These are phyloP conservation scores for Berkeleyomyces rouxiae DNA, from an alignment of 2,329 filamentous ascomycete species.

Conservation along the genomic window DNA sequence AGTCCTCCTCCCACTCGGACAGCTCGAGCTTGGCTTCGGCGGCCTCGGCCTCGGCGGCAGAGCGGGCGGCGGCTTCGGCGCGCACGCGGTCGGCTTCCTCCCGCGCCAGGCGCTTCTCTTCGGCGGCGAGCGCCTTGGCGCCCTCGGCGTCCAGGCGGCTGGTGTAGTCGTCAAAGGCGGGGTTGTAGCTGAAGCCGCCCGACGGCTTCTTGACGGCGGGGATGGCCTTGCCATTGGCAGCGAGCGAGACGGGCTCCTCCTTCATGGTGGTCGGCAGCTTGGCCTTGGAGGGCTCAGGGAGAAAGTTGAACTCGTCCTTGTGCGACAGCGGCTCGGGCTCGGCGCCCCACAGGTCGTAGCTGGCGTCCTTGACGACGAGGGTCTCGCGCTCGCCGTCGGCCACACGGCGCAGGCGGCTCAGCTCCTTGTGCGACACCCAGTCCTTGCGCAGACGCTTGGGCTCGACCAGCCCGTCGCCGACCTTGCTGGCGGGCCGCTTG, in stretches of 20 bases:
- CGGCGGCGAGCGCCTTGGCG: conserved; percentile 60
- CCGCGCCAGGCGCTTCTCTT: conserved; percentile 54
- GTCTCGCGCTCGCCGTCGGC: conserved; percentile 54
- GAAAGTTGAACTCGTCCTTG: conserved; percentile 41
- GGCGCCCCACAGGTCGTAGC: conserved; percentile 64
- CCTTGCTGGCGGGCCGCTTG: conserved; percentile 57
- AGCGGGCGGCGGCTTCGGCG: conserved; percentile 50
- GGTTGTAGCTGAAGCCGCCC: conserved; percentile 85
- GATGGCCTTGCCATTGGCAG: conserved; percentile 64
- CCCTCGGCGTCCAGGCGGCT: conserved; percentile 57
- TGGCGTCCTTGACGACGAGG: conserved; percentile 40
- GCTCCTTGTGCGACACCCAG: conserved; percentile 73
- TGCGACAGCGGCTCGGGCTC: conserved; percentile 21
- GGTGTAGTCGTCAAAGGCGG: conserved; percentile 72
- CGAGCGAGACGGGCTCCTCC: conserved; percentile 61
- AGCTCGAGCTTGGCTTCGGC: conserved; percentile 49
- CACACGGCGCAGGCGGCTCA: conserved; percentile 58
- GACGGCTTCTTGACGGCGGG: conserved; percentile 65
- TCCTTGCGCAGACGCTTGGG: conserved; percentile 61
- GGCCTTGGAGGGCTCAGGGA: conserved; percentile 47
- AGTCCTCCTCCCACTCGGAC: conserved; percentile 69
- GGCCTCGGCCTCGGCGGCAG: conserved; percentile 58
- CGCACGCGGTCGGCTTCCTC: conserved; percentile 50
- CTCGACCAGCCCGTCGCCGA: conserved; percentile 55
- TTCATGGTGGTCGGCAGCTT: conserved; percentile 62